phyloP scores from a whole-genome alignment of 2,329 filamentous ascomycete species.

The Orbilia javanica region DNA sequence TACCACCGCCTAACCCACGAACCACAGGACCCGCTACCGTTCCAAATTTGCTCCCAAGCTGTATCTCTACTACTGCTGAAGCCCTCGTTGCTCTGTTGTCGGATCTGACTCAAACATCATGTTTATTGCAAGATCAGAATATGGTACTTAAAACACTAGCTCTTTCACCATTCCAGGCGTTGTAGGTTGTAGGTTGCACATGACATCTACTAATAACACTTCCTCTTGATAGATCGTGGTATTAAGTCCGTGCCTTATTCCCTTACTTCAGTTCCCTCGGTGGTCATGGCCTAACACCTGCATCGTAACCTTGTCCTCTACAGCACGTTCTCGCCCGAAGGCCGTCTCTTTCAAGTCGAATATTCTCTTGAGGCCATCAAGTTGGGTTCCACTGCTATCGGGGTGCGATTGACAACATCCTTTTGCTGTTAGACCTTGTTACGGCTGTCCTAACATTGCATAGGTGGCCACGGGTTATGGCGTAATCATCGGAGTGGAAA shows the following conservation, averaged over 20 bases:
- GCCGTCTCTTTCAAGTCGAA: conserved; percentile 99
- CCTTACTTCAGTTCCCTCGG: conserved; percentile 59
- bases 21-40: neutral
- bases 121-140: conserved; percentile 99
- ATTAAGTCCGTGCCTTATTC: conserved; percentile 80
- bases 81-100: neutral
- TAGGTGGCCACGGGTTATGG: conserved; percentile 90
- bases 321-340: conserved; percentile 99
- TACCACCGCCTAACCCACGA: neutral
- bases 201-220: conserved; percentile 65
- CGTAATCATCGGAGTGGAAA: conserved; percentile 96
- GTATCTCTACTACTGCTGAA: neutral
- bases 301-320: conserved; percentile 46
- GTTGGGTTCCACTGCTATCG: conserved; percentile 97
- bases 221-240: conserved; percentile 79
- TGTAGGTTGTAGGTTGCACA: neutral
- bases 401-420: conserved; percentile 69
- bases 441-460: conserved; percentile 4
- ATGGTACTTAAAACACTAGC: conserved; percentile 74
- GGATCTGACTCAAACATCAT: conserved; percentile 68
- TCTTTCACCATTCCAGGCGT: neutral
- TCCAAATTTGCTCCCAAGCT: neutral
- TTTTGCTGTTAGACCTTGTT: neutral
- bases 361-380: conserved; percentile 99
- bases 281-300: neutral